Base-by-base conservation (phyloP, 208 protist genomes). In the Leishmania arabica region DNA sequence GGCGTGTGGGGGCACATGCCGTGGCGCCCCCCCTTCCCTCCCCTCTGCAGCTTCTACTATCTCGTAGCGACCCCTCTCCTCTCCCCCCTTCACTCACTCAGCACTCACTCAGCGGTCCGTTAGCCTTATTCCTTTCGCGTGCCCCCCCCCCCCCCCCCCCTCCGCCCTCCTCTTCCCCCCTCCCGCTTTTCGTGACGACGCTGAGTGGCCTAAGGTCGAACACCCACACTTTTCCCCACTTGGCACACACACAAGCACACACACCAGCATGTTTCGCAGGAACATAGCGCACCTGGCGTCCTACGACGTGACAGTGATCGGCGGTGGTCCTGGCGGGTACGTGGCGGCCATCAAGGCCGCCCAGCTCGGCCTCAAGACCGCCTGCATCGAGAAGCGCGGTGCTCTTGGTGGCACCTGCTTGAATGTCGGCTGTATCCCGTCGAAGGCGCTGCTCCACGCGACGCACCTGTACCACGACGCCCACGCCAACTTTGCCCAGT, bases 341-440 rank as follows among this genome's bases (percentile, higher is more conserved):
- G 99, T 99, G 64, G 99, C 98, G 19, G 99, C 99, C 56, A 99
- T 99, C 88, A 99, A 99, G 87, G 99, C 99, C 45, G 99, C 98
- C 21, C 99, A 99, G 93, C 93, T 99, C 8, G 99, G 99, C 45
- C 84, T 99, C 53, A 99, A 99, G 82, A 98, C 98, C 0, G 95
- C 98, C 17, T 99, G 99, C 87, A 89, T 99, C 47, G 99, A 99
- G 88, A 99, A 99, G 91, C 95, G 99, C 79, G 99, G 99, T 49
- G 78, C 93, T 56, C 96, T 99, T 34, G 99, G 99, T 49, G 99
- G 99, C 79, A 99, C 99, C 27, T 99, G 99, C 94, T 93, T 99
- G n/a, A 99, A 99, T 89, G 99, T 99, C 51, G 99, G 98, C 51
- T 99, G 99, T 95, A 99, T 99, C 84, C 99, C 99, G 21, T 99